Conservation (phyloP, 2,329 filamentous ascomycete genomes). For the Akanthomyces uredinophilus region DNA sequence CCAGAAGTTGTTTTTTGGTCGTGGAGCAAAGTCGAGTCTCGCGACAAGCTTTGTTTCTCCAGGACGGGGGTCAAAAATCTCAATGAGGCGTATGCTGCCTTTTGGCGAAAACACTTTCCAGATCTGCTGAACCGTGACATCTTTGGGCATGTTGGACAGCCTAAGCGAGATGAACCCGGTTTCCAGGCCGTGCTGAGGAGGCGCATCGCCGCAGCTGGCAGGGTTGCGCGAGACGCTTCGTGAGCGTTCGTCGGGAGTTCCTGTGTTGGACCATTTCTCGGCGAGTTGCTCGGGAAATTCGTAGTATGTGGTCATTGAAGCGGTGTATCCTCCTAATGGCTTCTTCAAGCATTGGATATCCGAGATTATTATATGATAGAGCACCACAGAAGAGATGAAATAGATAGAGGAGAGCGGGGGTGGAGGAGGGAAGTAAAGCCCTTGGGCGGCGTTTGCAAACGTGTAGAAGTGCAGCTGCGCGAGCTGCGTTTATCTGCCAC, state of each 20-base stretch:
- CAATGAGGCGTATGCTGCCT: conserved; percentile 51
- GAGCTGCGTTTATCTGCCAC: neutral
- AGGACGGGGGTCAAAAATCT: conserved; percentile 42
- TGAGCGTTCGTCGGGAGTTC: neutral
- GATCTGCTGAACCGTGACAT: conserved; percentile 39
- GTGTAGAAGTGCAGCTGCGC: neutral
- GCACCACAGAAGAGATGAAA: neutral
- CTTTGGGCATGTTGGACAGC: conserved; percentile 30
- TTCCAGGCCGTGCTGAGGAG: neutral
- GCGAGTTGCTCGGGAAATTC: neutral
- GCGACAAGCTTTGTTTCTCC: conserved; percentile 27
- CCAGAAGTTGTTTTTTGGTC: conserved; percentile 51
- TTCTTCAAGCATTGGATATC: neutral
- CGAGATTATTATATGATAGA: neutral
- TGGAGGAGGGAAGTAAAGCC: neutral
- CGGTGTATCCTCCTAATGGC: neutral
- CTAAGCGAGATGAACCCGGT: conserved; percentile 18
- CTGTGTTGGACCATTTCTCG: conserved; percentile 6
- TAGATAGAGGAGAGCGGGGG: too few relatives aligned
- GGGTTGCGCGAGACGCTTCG: conserved; percentile 7
- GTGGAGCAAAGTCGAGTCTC: conserved; percentile 53
- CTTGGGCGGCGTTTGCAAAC: neutral
- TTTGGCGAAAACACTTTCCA: conserved; percentile 47
- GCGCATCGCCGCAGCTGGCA: neutral
- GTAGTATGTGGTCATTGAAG: neutral